Evolutionary conservation across 257 asterid genomes (phyloP), one percentile per base, ranked within the genome.

Genomic region (Leptodermis oblonga): DNA sequence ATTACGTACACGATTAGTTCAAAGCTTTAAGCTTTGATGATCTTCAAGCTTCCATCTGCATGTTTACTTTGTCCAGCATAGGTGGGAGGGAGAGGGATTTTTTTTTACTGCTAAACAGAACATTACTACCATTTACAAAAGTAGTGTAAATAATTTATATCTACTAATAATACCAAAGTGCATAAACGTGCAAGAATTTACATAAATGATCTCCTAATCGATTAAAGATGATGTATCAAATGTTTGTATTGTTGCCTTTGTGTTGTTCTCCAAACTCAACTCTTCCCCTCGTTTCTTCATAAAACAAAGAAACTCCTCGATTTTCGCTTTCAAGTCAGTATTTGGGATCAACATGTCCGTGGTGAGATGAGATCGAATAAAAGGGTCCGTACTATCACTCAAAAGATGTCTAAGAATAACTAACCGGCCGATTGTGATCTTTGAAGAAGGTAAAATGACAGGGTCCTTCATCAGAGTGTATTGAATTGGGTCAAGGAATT

Each of bases 401-500:
- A 90, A 79, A 64, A 93, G 96, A 85, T 90, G 98, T 85, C 98
- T 84, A 81, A 90, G 96, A 68, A 93, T 93, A 42, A 93, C 92
- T 2, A 95, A 88, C 67, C 96, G 81, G 79, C 90, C 99, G 31
- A 93, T 81, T 2, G 88, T 82, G 60, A 82, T 85, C 76, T 75
- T 86, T 12, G 99, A 88, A 7, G 95, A 90, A 48, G 99, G 99
- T 74, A 93, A 78, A 68, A 88, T 82, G 81, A 93, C 97, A 10
- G 99, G 97, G 82, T 93, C 99, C 86, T 74, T 87, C 99, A 93
- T 93, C 64, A 93, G 79, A 30, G 97, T 87, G 81, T 77, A 88
- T 96, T 88, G 96, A 80, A 93, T 87, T n/a, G 97, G 99, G 75
- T 93, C 99, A 5, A 90, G 95, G 86, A 90, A 90, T 81, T 93